phyloP scores from a whole-genome alignment of 1,284 basidiomycete species.

The Rhodotorula sp. region DNA sequence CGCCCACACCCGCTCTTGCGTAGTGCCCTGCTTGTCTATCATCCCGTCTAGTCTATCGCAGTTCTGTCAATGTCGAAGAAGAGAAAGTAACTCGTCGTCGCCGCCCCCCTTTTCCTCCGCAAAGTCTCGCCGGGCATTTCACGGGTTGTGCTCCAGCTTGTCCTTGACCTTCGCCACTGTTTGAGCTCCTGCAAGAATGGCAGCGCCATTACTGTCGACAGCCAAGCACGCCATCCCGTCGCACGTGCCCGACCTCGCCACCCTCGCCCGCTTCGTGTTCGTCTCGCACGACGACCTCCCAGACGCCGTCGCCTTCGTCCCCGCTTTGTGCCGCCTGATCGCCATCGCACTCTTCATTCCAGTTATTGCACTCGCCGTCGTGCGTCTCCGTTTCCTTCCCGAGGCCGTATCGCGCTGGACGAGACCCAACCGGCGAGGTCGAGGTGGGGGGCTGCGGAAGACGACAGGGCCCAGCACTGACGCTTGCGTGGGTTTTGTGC shows the following conservation, averaged over 20 bases:
- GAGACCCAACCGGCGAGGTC: background rate
- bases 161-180: background rate
- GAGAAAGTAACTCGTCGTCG: too few species aligned
- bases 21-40: background rate
- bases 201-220: background rate
- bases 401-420: background rate
- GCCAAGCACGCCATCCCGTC: background rate
- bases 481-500: background rate
- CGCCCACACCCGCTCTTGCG: background rate
- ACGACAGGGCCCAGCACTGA: background rate
- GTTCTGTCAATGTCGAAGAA: too few species aligned
- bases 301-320: slow-evolving; percentile 18
- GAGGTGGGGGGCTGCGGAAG: too few species aligned
- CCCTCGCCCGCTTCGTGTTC: slow-evolving; percentile 3
- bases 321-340: slow-evolving; percentile 24
- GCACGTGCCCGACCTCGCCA: background rate
- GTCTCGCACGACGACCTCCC: slow-evolving; percentile 10
- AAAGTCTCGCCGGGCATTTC: background rate
- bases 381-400: slow-evolving; percentile 1
- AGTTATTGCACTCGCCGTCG: slow-evolving; percentile 18
- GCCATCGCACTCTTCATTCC: slow-evolving; percentile 25
- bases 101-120: too few species aligned
- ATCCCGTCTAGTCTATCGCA: too few species aligned
- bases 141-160: background rate
- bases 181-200: background rate